Evolutionary conservation across 495 filamentous ascomycete species (phyloP).

Genomic region (Penicillium roqueforti): DNA sequence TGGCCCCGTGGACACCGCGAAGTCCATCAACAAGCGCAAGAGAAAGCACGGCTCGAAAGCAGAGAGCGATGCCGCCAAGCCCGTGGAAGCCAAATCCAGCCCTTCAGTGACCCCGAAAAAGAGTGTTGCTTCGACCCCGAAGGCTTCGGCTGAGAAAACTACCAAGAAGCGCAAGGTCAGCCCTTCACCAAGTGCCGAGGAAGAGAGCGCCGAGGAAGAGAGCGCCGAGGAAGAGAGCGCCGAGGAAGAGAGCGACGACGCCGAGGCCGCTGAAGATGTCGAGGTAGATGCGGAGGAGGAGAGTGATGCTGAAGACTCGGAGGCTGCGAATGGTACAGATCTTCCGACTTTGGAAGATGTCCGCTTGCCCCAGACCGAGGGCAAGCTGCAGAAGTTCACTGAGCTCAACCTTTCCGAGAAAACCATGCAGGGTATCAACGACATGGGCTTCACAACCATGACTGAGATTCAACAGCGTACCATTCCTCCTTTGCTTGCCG

Average conservation of each 20-base stretch:
- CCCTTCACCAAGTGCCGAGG: slow-evolving; percentile 30
- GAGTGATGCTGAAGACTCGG: slow-evolving; percentile 20
- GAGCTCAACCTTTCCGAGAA: slow-evolving; percentile 83
- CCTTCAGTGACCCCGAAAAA: slow-evolving; percentile 24
- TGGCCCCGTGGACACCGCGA: slow-evolving; percentile 45
- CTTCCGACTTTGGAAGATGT: slow-evolving; percentile 51
- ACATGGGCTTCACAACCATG: slow-evolving; percentile 92
- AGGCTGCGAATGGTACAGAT: slow-evolving; percentile 31
- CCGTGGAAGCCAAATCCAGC: slow-evolving; percentile 23
- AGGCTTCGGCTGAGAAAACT: slow-evolving; percentile 23
- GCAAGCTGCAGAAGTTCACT: slow-evolving; percentile 59
- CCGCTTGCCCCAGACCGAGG: slow-evolving; percentile 52
- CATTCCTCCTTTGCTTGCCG: slow-evolving; percentile 83
- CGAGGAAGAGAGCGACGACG: no score
- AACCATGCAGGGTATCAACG: slow-evolving; percentile 81
- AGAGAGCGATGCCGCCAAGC: slow-evolving; percentile 28
- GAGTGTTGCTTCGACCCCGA: slow-evolving; percentile 13
- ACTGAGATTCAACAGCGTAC: slow-evolving; percentile 89
- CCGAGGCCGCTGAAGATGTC: slow-evolving; percentile 22
- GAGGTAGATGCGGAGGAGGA: slow-evolving; percentile 16
- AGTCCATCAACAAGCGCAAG: slow-evolving; percentile 68
- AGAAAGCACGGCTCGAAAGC: slow-evolving; percentile 44
- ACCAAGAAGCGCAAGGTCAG: slow-evolving; percentile 39
- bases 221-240: no score
- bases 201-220: slow-evolving; percentile 19